Percentiles rank a stretch among this genome's conserved stretches.
Conservation (phyloP, 371 early-diverging fungal species). For the Caulochytrium protostelioides region DNA sequence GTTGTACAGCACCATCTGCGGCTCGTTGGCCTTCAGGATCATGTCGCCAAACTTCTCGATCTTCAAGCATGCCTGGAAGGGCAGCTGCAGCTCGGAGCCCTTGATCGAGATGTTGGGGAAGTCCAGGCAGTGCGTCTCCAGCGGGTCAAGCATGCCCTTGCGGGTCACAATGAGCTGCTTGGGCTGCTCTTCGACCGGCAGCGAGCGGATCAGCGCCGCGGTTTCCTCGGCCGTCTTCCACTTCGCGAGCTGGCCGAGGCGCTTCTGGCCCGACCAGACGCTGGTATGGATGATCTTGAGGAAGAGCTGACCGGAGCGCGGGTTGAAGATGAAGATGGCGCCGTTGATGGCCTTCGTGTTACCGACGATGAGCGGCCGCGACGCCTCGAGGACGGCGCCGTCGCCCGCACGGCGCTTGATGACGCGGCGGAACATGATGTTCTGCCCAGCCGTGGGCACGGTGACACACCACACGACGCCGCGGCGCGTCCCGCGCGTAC, state of each 20-base stretch:
- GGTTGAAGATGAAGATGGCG: constrained; percentile 95
- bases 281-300: constrained; percentile 97
- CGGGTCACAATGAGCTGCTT: constrained; percentile 95
- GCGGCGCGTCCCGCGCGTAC: not conserved
- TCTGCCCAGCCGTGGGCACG: constrained; percentile 6
- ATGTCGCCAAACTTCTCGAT: constrained; percentile 94
- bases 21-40: constrained; percentile 91
- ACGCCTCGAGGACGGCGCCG: not conserved
- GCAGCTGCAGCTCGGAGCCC: constrained; percentile 84
- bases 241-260: constrained; percentile 92
- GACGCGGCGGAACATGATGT: constrained; percentile 8
- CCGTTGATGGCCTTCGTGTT: constrained; percentile 96
- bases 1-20: constrained; percentile 65
- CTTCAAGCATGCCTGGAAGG: constrained; percentile 93
- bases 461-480: constrained; percentile 8
- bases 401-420: no score
- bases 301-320: constrained; percentile 94
- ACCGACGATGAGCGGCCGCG: constrained; percentile 1
- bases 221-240: constrained; percentile 99
- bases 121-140: constrained; percentile 82
- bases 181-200: constrained; percentile 96
- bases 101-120: constrained; percentile 97
- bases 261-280: constrained; percentile 97
- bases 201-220: constrained; percentile 89
- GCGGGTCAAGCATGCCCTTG: constrained; percentile 97